Base-by-base conservation (phyloP, 73 alveolate genomes). In the Breviolum minutum region DNA sequence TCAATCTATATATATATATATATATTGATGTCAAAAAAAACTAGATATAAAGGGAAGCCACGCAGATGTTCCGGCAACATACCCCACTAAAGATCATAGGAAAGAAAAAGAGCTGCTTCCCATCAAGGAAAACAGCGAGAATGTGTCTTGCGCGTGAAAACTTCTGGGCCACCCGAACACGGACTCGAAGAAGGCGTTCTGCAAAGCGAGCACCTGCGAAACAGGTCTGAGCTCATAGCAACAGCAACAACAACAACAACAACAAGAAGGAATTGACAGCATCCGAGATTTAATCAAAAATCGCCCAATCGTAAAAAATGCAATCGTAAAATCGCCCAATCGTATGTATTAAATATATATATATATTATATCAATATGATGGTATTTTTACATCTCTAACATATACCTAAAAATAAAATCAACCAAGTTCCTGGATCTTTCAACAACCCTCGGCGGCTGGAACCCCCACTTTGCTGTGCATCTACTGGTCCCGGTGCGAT, bases 401-500 rank as follows among this genome's bases (percentile, higher is more conserved):
- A 3, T 40, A 40, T 40, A 40, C 3, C 54, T 3, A 40, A 40
- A 8, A 1, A 71, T 71, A 71, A 20, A 71, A 8, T 71, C 26
- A 71, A 2, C 83, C 82, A 73, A 73, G 82, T 12, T 20, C 81
- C 13, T 16, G 54, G 54, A 40, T 40, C 54, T 71, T 8, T 71
- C 29, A 12, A 71, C 81, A 71, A 8, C 81, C 81, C 40, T 8
- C 5, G 32, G 0, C 26, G 81, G 19, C 81, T 16, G 5, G n/a
- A n/a, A n/a, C 81, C 26, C 10, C 81, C 48, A 61, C 87, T 77
- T 9, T 64, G 71, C 61, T 19, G 76, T 66, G 95, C 17, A 64
- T 69, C 61, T 54, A 89, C 61, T 71, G 70, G 54, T 68, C 96
- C 96, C 10, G 96, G 96, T 71, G 96, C 62, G 19, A 30, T 62